Evolutionary conservation across 2,329 filamentous ascomycete genomes (phyloP).

Genomic region (Zalaria obscura): DNA sequence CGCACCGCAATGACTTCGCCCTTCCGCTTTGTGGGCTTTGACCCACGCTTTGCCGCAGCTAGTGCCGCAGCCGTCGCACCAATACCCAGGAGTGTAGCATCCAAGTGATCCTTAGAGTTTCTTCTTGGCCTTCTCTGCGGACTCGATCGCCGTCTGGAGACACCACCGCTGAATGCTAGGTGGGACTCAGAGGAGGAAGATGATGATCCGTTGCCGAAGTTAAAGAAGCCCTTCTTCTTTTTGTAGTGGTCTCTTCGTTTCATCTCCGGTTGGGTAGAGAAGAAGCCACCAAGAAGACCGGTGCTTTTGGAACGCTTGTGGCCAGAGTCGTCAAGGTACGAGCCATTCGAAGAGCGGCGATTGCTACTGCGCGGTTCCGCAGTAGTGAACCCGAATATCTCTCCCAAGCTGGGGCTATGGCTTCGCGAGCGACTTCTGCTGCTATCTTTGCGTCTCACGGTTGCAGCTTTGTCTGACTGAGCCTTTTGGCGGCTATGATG

Average conservation of each 20-base stretch:
- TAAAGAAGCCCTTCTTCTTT: constrained; percentile 33
- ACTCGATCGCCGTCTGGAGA: constrained; percentile 9
- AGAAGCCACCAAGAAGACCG: constrained; percentile 15
- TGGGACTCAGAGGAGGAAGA: constrained; percentile 32
- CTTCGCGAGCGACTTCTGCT: constrained; percentile 27
- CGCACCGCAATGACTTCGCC: constrained; percentile 21
- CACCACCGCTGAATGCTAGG: constrained; percentile 24
- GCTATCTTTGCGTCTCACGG: constrained; percentile 1
- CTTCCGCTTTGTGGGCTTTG: constrained; percentile 12
- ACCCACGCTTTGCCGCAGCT: constrained; percentile 24
- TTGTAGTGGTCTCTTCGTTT: constrained; percentile 8
- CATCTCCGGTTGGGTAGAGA: constrained; percentile 12
- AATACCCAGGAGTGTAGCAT: constrained; percentile 30
- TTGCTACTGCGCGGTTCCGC: constrained; percentile 3
- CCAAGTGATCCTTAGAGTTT: constrained; percentile 31
- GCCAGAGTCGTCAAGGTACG: constrained; percentile 6
- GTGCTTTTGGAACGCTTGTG: constrained; percentile 8
- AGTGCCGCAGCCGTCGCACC: constrained; percentile 35
- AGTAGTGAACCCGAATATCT: constrained; percentile 11
- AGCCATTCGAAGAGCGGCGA: constrained; percentile 4
- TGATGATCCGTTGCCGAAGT: constrained; percentile 30
- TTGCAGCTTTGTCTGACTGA: background rate
- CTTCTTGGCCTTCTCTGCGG: constrained; percentile 7
- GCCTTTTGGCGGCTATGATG: constrained; percentile 3
- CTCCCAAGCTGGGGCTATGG: constrained; percentile 11